Percentiles rank a stretch among this genome's conserved stretches.
Conservation (phyloP, 2,329 filamentous ascomycete species). For the Penicillium vulpinum region DNA sequence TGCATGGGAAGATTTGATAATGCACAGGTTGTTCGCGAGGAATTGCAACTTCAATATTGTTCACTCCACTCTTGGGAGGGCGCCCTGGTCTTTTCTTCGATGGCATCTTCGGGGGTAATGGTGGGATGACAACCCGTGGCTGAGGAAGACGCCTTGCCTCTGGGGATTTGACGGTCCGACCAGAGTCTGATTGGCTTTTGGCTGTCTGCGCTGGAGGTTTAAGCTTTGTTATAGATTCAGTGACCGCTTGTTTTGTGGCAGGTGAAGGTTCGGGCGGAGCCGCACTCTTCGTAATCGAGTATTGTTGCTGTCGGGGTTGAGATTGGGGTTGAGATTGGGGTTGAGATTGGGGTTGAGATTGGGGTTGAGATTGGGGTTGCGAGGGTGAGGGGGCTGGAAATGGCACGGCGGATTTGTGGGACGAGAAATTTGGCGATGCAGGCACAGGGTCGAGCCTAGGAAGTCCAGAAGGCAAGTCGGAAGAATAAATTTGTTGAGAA, state of each 20-base stretch:
- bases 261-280: not conserved
- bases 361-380: not conserved
- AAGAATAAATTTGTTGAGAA: not conserved
- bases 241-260: not conserved
- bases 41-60: conserved; percentile 23
- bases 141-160: not conserved
- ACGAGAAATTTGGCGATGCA: not conserved
- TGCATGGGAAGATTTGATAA: conserved; percentile 55
- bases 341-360: not conserved
- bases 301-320: not conserved
- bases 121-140: conserved; percentile 15
- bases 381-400: not conserved
- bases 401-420: not conserved
- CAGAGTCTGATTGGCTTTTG: not conserved
- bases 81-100: conserved; percentile 19
- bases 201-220: not conserved
- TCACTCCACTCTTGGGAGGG: conserved; percentile 14
- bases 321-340: not conserved
- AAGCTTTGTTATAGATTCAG: not conserved
- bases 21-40: conserved; percentile 13
- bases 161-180: not conserved
- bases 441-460: not conserved
- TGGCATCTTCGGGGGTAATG: conserved; percentile 15
- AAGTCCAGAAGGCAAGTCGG: not conserved
- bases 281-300: not conserved